Evolutionary conservation across 345 rosid genomes (phyloP), one percentile per base, ranked within the genome.

Genomic region (Zanthoxylum bungeanum): DNA sequence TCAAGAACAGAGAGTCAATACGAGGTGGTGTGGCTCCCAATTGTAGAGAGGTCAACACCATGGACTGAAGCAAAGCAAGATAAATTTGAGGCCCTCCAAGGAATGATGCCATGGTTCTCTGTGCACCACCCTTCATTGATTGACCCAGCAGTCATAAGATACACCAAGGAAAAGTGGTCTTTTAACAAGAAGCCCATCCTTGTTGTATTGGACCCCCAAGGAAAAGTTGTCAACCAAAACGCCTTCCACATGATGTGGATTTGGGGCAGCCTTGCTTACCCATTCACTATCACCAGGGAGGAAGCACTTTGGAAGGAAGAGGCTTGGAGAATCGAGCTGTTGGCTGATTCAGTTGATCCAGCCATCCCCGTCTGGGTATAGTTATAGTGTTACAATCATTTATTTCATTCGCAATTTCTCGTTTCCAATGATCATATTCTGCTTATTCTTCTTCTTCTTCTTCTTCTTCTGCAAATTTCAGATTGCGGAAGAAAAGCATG

Each of bases 171-270:
- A 77, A 84, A 74, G 9, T 91, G 91, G 90, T 69, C 46, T 17
- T 88, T 87, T 80, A 77, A 57, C 69, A 80, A 84, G 80, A 84
- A 68, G 78, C 81, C 84, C 2, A 28, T 88, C 70, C 75, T 91
- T 1, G 92, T 91, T 28, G 88, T 78, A 6, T 46, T 88, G 70
- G 97, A 91, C 66, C 83, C 80, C 0, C 85, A 87, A 52, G 97
- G 90, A 7, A 84, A 55, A 75, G 90, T 84, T 0, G 80, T 67
- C 66, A 80, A 82, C 70, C 60, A 75, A 1, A 83, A 89, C 3
- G 89, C 93, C 10, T 68, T 87, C 62, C 89, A 83, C 78, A 88
- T 91, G 92, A 73, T 87, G 85, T 81, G 85, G 85, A 88, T 88
- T 52, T 91, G 97, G 97, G 88, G 87, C 8, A 83, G 76, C 71